Conservation (phyloP, 345 rosid species). For the Euphorbia lathyris region DNA sequence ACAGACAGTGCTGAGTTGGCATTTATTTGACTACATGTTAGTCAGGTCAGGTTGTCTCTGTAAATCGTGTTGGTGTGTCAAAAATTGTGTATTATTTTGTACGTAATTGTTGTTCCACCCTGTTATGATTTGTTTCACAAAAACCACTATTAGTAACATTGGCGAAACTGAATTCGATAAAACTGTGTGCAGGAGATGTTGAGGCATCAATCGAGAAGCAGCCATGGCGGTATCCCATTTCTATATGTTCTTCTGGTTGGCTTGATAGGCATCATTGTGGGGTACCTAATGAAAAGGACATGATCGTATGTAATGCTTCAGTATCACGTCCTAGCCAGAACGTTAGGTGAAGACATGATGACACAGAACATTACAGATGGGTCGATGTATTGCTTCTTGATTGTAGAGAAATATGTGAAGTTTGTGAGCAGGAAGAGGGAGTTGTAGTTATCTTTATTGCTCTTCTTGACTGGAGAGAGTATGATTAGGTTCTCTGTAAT, state of each 20-base stretch:
- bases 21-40: neutral
- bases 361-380: neutral
- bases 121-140: neutral
- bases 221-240: slow-evolving; percentile 41
- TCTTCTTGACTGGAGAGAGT: neutral
- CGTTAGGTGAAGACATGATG: slow-evolving; percentile 23
- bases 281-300: slow-evolving; percentile 63
- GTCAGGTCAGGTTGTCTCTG: too few relatives aligned
- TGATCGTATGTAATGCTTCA: slow-evolving; percentile 25
- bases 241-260: slow-evolving; percentile 58
- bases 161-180: neutral
- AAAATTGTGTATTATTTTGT: too few relatives aligned
- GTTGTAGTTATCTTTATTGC: slow-evolving; percentile 7
- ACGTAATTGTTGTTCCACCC: neutral
- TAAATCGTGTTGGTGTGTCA: too few relatives aligned
- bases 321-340: slow-evolving; percentile 7
- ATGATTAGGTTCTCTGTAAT: slow-evolving; percentile 5
- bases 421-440: slow-evolving; percentile 21
- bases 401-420: slow-evolving; percentile 14
- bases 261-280: slow-evolving; percentile 64
- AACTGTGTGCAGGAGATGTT: slow-evolving; percentile 53
- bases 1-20: neutral
- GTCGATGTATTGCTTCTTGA: neutral
- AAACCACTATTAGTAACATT: neutral
- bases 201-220: slow-evolving; percentile 44